phyloP scores from a whole-genome alignment of 78 protist species.

The Dictyostelium capitatum region DNA sequence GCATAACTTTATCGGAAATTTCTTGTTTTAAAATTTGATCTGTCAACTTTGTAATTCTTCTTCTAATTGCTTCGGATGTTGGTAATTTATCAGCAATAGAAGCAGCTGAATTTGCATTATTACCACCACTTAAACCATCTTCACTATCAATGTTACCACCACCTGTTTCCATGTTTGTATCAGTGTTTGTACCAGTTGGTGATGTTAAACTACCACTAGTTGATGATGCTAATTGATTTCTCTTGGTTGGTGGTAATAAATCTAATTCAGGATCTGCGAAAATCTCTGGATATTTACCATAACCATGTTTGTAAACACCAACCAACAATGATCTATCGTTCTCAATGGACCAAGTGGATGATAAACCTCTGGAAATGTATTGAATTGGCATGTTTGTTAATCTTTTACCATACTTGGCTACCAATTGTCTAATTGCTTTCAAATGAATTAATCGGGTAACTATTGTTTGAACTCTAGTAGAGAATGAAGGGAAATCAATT shows the following conservation, averaged over 20 bases:
- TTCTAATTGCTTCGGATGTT: constrained; percentile 60
- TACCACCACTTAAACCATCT: neutral
- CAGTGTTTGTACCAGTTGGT: neutral
- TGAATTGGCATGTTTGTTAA: constrained; percentile 14
- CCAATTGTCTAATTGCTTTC: constrained; percentile 39
- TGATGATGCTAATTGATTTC: neutral
- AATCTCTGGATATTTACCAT: constrained; percentile 62
- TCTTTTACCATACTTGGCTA: constrained; percentile 39
- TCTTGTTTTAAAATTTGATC: constrained; percentile 22
- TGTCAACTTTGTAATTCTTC: constrained; percentile 30
- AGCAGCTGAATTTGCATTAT: neutral
- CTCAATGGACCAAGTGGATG: constrained; percentile 45
- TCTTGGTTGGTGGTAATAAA: neutral
- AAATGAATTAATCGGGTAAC: constrained; percentile 36
- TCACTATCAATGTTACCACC: neutral
- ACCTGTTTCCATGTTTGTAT: neutral
- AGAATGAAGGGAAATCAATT: constrained; percentile 57
- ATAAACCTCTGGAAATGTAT: constrained; percentile 40
- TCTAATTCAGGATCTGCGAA: constrained; percentile 46
- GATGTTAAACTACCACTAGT: neutral
- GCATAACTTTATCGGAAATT: neutral
- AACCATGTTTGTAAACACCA: constrained; percentile 81
- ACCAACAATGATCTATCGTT: constrained; percentile 55
- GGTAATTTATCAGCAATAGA: constrained; percentile 5
- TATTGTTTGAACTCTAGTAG: constrained; percentile 52